These are phyloP conservation scores for Ceriops decandra DNA, from an alignment of 345 rosid species.

Conservation along the genomic window DNA sequence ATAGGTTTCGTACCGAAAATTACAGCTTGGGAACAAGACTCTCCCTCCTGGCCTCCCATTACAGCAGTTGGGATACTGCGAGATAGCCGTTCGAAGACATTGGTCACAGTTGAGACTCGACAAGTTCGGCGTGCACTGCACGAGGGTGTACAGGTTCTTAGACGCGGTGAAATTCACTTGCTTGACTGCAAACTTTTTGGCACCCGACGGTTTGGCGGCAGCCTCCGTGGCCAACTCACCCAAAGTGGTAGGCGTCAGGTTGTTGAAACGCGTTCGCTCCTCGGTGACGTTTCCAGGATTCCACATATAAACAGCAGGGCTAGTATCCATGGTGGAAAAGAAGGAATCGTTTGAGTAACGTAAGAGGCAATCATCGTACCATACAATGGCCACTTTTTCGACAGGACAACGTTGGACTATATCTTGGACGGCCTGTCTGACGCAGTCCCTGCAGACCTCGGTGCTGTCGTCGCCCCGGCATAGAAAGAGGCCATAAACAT, in stretches of 20 bases:
- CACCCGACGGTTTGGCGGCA: neutral
- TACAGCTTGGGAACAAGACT: too few species aligned
- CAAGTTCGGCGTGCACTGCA: too few species aligned
- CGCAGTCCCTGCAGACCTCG: slow-evolving; percentile 17
- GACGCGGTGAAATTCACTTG: neutral
- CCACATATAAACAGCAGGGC: neutral
- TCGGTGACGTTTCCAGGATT: neutral
- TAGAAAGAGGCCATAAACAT: slow-evolving; percentile 20
- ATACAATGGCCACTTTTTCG: too few species aligned
- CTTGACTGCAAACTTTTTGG: slow-evolving; percentile 22
- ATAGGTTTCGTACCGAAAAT: slow-evolving; percentile 25
- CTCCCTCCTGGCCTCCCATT: too few species aligned
- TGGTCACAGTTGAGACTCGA: too few species aligned
- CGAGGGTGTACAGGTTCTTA: too few species aligned
- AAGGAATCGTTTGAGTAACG: slow-evolving; percentile 1
- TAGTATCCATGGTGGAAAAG: neutral
- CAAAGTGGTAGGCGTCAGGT: slow-evolving; percentile 1
- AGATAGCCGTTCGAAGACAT: too few species aligned
- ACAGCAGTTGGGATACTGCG: too few species aligned
- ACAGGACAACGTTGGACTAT: slow-evolving; percentile 22
- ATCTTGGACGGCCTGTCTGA: neutral
- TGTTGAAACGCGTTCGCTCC: neutral
- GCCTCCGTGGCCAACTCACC: slow-evolving; percentile 13
- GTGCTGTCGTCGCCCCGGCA: slow-evolving; percentile 4
- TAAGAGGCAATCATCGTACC: too few species aligned